A percentile compares a stretch with the other conserved stretches of the same genome.
phyloP scores from a whole-genome alignment of 495 filamentous ascomycete species.

The Talaromyces nanjingensis region DNA sequence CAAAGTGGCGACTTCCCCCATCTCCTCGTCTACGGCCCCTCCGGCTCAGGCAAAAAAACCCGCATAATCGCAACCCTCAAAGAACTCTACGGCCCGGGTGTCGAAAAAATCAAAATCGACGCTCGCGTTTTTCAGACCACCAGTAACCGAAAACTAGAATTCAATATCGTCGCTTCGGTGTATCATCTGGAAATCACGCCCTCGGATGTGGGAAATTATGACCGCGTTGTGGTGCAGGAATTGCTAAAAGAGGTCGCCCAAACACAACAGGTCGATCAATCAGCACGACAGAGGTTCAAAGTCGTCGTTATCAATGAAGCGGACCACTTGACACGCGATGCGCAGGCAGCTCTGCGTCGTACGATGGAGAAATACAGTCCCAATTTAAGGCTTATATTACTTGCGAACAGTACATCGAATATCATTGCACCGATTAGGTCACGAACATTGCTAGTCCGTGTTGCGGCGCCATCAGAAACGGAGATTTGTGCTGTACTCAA shows the following conservation, averaged over 20 bases:
- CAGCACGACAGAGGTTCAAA: conserved; percentile 89
- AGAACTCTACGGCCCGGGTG: conserved; percentile 84
- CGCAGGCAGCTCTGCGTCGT: conserved; percentile 86
- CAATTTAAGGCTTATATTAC: conserved; percentile 81
- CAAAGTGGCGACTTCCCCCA: conserved; percentile 97
- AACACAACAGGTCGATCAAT: conserved; percentile 91
- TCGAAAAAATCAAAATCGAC: conserved; percentile 97
- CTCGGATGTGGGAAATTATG: conserved; percentile 93
- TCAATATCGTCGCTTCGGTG: conserved; percentile 92
- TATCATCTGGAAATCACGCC: conserved; percentile 99
- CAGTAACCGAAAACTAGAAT: conserved; percentile 93
- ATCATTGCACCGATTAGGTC: conserved; percentile 95
- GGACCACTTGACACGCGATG: conserved; percentile 90
- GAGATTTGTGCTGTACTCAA: conserved; percentile 77
- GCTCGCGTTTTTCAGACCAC: conserved; percentile 92
- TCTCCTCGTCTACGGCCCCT: conserved; percentile 91
- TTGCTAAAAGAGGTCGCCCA: conserved; percentile 96
- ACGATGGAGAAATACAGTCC: conserved; percentile 99
- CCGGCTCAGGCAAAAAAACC: conserved; percentile 95
- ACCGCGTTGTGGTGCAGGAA: conserved; percentile 91
- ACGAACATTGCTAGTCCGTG: conserved; percentile 81
- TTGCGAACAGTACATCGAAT: conserved; percentile 92
- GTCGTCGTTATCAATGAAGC: conserved; percentile 99
- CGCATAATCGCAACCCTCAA: conserved; percentile 90
- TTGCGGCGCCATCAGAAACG: conserved; percentile 77